Conservation (phyloP, 176 grass and related monocot genomes). For the Urochloa ruziziensis region DNA sequence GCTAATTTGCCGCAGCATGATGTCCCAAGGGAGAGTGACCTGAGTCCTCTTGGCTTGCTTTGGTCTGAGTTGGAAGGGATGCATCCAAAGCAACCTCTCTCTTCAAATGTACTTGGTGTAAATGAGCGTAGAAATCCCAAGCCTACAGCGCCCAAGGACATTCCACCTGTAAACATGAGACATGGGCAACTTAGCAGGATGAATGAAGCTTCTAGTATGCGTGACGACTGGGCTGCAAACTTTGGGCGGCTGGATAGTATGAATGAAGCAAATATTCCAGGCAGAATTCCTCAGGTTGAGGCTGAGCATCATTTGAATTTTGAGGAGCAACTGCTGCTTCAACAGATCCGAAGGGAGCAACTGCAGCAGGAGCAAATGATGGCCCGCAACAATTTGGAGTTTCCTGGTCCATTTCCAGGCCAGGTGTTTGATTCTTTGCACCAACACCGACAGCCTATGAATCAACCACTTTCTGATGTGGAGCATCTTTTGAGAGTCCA, state of each 20-base stretch:
- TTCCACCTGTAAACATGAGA: slow-evolving; percentile 47
- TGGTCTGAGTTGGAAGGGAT: slow-evolving; percentile 96
- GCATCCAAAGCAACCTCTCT: slow-evolving; percentile 83
- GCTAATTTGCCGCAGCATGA: slow-evolving; percentile 44
- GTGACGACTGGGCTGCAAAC: slow-evolving; percentile 55
- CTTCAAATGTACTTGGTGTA: slow-evolving; percentile 56
- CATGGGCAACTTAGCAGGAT: slow-evolving; percentile 46
- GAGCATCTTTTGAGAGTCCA: slow-evolving; percentile 71
- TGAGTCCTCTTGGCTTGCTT: slow-evolving; percentile 84
- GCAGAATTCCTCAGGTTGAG: slow-evolving; percentile 51
- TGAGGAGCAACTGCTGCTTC: slow-evolving; percentile 66
- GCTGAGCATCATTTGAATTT: slow-evolving; percentile 66
- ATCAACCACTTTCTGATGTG: slow-evolving; percentile 58
- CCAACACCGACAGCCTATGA: slow-evolving; percentile 49
- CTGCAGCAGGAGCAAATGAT: slow-evolving; percentile 70
- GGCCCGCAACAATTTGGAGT: slow-evolving; percentile 50
- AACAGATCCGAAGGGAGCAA: slow-evolving; percentile 74
- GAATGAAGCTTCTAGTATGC: slow-evolving; percentile 34
- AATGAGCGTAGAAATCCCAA: slow-evolving; percentile 48
- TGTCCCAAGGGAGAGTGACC: slow-evolving; percentile 54
- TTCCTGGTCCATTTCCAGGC: slow-evolving; percentile 52
- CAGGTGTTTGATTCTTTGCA: slow-evolving; percentile 51
- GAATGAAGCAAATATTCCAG: slow-evolving; percentile 53
- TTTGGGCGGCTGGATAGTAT: slow-evolving; percentile 42
- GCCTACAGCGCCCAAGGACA: slow-evolving; percentile 48